Evolutionary conservation across 345 rosid genomes (phyloP), one percentile per base, ranked within the genome.

Genomic region (Mallotus nudiflorus): DNA sequence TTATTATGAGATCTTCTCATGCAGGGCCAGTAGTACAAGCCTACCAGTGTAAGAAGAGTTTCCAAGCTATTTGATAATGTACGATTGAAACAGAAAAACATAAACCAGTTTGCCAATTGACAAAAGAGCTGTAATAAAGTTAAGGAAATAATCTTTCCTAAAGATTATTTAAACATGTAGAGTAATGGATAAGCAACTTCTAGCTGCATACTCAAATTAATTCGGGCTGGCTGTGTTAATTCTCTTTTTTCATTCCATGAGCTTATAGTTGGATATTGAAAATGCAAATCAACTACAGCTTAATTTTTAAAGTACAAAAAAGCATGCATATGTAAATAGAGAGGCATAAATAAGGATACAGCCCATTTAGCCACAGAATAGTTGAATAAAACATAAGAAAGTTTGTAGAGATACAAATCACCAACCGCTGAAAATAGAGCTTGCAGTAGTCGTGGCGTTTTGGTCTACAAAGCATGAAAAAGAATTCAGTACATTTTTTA

Each of bases 1-100:
- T 81, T 82, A 48, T 73, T 66, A 42, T 78, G 83, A 82, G 85
- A 67, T 9, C 62, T 69, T 86, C 94, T 85, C 78, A 92, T 65
- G 76, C 88, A 85, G 1, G 99, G 98, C 96, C 99, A 95, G 77
- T 85, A 82, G 83, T 89, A 92, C 52, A 95, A 78, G 28, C 97
- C 83, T 31, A 89, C 88, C 69, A 95, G 77, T 16, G 92, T 92
- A 54, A 95, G 97, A 73, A 88, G 92, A 68, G 99, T 89, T 86
- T 92, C 98, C 83, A 90, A 81, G 78, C 91, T 83, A 78, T 92
- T 92, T 67, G 99, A 90, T 72, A 95, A 86, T 25, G 98, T 95
- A 24, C 99, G 94, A 68, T 85, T 87, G 77, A 95, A 78, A 77
- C 97, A 95, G 86, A 85, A 95, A 80, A 92, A 92, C 76, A 85